phyloP scores from a whole-genome alignment of 208 protist genomes.

The Polymyxa betae region DNA sequence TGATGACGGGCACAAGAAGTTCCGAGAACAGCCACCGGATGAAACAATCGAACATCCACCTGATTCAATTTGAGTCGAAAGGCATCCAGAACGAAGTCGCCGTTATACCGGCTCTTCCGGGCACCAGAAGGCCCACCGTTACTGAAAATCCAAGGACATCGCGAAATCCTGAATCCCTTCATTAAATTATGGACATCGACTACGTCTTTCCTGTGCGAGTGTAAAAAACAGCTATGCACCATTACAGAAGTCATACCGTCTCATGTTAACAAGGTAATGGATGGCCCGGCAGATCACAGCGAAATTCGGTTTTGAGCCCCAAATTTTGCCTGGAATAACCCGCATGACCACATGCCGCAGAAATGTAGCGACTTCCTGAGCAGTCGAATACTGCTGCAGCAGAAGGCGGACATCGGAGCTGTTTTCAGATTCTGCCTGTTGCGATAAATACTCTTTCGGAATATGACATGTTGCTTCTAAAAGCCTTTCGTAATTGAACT shows the following conservation, averaged over 20 bases:
- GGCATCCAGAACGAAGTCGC: background rate
- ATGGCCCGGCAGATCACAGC: background rate
- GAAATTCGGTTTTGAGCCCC: background rate
- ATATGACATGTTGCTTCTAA: background rate
- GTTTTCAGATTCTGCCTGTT: background rate
- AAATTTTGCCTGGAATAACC: background rate
- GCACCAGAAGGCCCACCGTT: background rate
- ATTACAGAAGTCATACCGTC: background rate
- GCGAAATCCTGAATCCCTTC: background rate
- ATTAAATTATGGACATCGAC: background rate
- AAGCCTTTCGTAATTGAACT: background rate
- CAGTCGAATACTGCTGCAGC: background rate
- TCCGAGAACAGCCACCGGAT: constrained; percentile 16
- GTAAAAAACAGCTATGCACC: background rate
- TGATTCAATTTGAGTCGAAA: background rate
- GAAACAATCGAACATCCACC: background rate
- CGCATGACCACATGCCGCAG: background rate
- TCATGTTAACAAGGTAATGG: background rate
- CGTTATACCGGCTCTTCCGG: background rate
- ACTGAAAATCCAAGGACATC: background rate
- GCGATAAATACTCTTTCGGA: background rate
- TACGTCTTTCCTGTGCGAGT: background rate
- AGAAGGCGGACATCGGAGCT: background rate
- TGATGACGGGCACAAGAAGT: background rate
- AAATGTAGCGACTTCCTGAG: background rate